Evolutionary conservation across 1,284 basidiomycete species (phyloP), one percentile per base, ranked within the genome.

Genomic region (Ustilago hordei): DNA sequence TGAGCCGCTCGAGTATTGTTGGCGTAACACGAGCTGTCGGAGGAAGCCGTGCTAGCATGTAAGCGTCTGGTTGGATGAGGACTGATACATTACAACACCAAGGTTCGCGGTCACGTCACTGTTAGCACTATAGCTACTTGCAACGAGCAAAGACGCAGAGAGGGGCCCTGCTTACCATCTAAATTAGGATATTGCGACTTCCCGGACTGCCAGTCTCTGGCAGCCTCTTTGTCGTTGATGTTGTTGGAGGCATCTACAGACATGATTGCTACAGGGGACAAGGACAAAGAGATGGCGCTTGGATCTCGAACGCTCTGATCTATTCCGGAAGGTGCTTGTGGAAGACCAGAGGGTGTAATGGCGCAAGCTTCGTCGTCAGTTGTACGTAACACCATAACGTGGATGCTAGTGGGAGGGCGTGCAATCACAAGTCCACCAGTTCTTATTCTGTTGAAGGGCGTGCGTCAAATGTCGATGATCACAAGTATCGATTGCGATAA

Each of bases 131-230:
- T 13, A 38, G 43, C n/a, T 19, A 45, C 8, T 8, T 8, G 1
- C 4, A 45, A 45, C n/a, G n/a, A 36, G 6, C 13, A 8, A 45
- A 6, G 9, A 13, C 11, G 48, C 9, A 32, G 52, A 32, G 19
- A 41, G 34, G n/a, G 43, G 23, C 23, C 23, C 8, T 31, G 43
- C 69, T 67, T 61, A 64, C 69, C 69, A 55, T 73, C 70, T 9
- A 73, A 65, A n/a, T 59, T 73, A 8, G 61, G 60, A 48, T 68
- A 68, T 5, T 57, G 48, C 38, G 70, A 68, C 65, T 73, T 73
- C 5, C 28, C 64, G 0, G 64, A 64, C 45, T 73, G 65, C 70
- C 70, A 73, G 48, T 61, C 38, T 8, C 58, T 41, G 13, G 70
- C 64, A 9, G 64, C 70, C 5, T 47, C 7, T 32, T 47, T 64